Evolutionary conservation across 1,284 basidiomycete species (phyloP), one percentile per base, ranked within the genome.

Genomic region (Tetrapyrgos nigripes): DNA sequence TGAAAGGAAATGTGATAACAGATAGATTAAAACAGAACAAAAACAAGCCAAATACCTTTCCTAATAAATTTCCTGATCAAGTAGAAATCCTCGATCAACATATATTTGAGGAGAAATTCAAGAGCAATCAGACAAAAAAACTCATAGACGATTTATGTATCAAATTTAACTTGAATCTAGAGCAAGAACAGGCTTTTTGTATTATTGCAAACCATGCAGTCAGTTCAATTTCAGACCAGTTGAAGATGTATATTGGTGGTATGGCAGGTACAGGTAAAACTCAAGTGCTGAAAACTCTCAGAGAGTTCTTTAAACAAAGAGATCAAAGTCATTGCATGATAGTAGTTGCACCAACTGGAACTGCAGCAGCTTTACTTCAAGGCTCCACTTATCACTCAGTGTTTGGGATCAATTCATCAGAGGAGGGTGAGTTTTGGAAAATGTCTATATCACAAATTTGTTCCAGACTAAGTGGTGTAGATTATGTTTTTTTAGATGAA

Each of bases 281-380:
- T 9, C 33, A 52, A 21, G 50, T 52, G 13, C 19, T 52, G n/a
- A 27, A 29, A 13, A 31, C 50, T 4, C 10, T 52, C 10, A 35
- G n/a, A 11, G 17, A 35, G 19, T 52, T 35, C 31, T 52, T 52
- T n/a, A 21, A 17, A 3, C 1, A n/a, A 4, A 49, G 63, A 13
- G 59, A 67, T 1, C 68, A 75, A 53, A 33, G 56, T 3, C 60
- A 74, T 55, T 27, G 65, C 8, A 24, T 79, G 56, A 47, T 74
- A 2, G 59, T 72, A 0, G 21, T 65, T 1, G 77, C 72, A n/a
- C 77, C 77, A 2, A 80, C 71, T 5, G 71, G 71, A 1, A 57
- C 69, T 17, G 62, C 68, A 14, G 70, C 73, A 17, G 66, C 70
- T 23, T 43, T 72, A 1, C 37, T 73, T 1, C 63, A 63, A 48